phyloP scores from a whole-genome alignment of 371 early-diverging fungal genomes.

The Mucor piriformis region DNA sequence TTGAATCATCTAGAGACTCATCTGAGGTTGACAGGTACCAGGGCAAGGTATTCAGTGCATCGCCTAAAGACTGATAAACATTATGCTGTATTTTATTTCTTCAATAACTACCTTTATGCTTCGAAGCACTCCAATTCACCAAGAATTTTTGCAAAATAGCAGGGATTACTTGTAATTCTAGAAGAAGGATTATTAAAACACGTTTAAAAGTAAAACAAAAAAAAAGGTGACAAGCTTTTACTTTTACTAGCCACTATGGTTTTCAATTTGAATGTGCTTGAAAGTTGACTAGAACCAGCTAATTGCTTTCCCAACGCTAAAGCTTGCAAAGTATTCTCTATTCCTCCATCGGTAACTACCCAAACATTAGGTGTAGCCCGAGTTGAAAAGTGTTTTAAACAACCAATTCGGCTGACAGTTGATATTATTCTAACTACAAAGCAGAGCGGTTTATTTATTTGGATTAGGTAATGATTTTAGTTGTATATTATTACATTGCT shows the following conservation, averaged over 20 bases:
- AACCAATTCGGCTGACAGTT: not conserved
- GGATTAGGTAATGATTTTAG: too few species aligned
- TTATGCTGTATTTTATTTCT: not conserved
- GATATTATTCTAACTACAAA: not conserved
- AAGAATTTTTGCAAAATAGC: conserved; percentile 30
- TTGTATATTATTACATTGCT: too few species aligned
- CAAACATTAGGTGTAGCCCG: conserved; percentile 15
- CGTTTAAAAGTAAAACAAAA: not conserved
- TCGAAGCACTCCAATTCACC: conserved; percentile 12
- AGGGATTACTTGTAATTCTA: conserved; percentile 29
- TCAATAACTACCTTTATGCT: conserved; percentile 8
- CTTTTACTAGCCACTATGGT: conserved; percentile 26
- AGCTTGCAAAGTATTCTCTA: conserved; percentile 25
- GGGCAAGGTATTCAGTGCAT: conserved; percentile 15
- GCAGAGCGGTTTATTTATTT: too few species aligned
- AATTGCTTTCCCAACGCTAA: conserved; percentile 27
- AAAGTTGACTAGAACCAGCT: conserved; percentile 9
- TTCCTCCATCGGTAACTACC: conserved; percentile 31
- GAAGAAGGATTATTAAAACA: not conserved
- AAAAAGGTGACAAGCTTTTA: conserved; percentile 2
- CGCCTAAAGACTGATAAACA: not conserved
- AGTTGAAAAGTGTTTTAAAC: conserved; percentile 2
- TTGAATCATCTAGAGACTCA: conserved; percentile 1
- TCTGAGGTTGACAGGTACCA: conserved; percentile 37
- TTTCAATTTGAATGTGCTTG: conserved; percentile 17